Conservation (phyloP, 768 basidiomycete genomes). For the Hygrophorus russula region DNA sequence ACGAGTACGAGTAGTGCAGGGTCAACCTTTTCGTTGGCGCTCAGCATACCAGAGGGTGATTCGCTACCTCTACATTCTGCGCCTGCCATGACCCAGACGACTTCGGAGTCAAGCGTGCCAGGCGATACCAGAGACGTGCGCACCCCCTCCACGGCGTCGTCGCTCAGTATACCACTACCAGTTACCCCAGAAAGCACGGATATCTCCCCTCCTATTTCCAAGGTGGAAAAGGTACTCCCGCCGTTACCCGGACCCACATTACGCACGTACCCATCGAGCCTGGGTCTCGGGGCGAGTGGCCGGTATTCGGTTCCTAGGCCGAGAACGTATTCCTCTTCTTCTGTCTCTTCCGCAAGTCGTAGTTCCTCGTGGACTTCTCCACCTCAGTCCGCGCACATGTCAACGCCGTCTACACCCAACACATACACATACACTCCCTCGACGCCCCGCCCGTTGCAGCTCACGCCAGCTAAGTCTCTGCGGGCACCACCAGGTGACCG, state of each 20-base stretch:
- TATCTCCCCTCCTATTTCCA: conserved; percentile 8
- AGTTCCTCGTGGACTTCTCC: conserved; percentile 4
- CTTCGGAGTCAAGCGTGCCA: neutral
- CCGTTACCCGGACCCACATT: conserved; percentile 16
- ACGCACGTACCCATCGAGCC: neutral
- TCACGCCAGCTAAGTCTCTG: neutral
- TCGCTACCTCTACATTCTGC: neutral
- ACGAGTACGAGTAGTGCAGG: conserved; percentile 22
- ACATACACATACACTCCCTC: conserved; percentile 4
- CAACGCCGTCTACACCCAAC: conserved; percentile 16
- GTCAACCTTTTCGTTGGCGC: conserved; percentile 10
- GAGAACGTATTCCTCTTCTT: conserved; percentile 3
- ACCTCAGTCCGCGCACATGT: conserved; percentile 7
- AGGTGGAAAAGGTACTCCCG: conserved; percentile 24
- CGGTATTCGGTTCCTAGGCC: conserved; percentile 8
- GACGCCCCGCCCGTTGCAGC: too few species aligned
- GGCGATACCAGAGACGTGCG: conserved; percentile 11
- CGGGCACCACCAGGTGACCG: neutral
- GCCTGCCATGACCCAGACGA: neutral
- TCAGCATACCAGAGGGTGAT: conserved; percentile 2
- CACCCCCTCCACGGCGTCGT: conserved; percentile 23
- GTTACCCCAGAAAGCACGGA: conserved; percentile 18
- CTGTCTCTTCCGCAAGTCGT: neutral
- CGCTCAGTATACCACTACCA: conserved; percentile 23
- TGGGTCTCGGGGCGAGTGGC: neutral